A percentile compares a stretch with the other conserved stretches of the same genome.
Conservation (phyloP, 331 rosid species). For the Quercus lobata region DNA sequence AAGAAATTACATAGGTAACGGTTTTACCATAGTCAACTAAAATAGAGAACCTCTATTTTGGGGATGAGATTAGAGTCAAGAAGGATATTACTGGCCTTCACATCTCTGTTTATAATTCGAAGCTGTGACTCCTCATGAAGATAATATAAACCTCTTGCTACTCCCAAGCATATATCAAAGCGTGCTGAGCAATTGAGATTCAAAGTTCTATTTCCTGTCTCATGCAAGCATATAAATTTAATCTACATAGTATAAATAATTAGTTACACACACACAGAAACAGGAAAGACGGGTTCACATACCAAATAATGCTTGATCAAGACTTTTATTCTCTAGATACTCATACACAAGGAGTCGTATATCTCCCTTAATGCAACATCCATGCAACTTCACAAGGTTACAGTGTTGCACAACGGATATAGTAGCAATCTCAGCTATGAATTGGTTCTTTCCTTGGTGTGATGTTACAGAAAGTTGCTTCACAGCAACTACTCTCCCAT, state of each 20-base stretch:
- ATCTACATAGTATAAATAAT: background rate
- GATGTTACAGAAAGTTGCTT: constrained; percentile 72
- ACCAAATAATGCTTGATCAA: constrained; percentile 43
- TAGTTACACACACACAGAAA: background rate
- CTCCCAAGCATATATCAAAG: constrained; percentile 61
- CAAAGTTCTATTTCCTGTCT: constrained; percentile 21
- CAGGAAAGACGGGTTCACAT: constrained; percentile 17
- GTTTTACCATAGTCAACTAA: too few species aligned
- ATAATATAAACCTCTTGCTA: constrained; percentile 77
- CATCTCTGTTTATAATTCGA: constrained; percentile 77
- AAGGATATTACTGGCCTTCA: constrained; percentile 72
- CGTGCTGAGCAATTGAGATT: constrained; percentile 59
- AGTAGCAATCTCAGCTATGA: background rate
- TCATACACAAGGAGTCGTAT: too few species aligned
- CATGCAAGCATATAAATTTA: background rate
- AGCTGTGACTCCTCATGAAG: constrained; percentile 77
- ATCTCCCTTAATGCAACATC: too few species aligned
- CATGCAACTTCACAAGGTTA: too few species aligned
- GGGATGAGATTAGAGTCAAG: constrained; percentile 28
- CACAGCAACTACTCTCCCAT: constrained; percentile 72
- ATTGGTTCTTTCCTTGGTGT: constrained; percentile 80
- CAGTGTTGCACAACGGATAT: too few species aligned
- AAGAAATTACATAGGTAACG: too few species aligned
- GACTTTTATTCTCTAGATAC: too few species aligned
- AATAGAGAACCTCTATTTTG: too few species aligned